phyloP scores from a whole-genome alignment of 345 rosid species.

The Euphorbia pulcherrima region DNA sequence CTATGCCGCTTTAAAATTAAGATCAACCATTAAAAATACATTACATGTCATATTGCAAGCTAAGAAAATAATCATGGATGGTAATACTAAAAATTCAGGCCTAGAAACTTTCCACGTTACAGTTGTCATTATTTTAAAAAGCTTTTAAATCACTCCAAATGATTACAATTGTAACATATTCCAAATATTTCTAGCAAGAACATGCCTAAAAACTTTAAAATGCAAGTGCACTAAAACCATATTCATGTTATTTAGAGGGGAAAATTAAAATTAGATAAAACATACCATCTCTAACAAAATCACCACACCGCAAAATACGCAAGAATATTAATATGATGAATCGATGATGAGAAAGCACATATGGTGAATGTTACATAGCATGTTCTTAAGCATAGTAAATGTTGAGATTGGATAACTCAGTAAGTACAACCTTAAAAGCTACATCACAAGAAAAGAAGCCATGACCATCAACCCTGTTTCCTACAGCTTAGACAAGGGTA shows the following conservation, averaged over 20 bases:
- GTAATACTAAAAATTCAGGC: too few relatives aligned
- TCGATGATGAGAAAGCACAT: constrained; percentile 1
- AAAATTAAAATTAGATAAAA: constrained; percentile 7
- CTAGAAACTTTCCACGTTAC: too few relatives aligned
- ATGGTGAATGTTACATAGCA: constrained; percentile 21
- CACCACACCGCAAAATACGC: constrained; percentile 56
- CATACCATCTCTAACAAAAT: constrained; percentile 90
- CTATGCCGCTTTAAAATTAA: neutral
- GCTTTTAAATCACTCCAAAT: neutral
- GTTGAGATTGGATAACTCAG: constrained; percentile 59
- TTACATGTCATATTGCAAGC: too few relatives aligned
- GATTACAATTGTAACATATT: neutral
- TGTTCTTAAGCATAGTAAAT: constrained; percentile 45
- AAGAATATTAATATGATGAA: constrained; percentile 33
- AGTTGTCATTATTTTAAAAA: too few relatives aligned
- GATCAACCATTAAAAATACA: neutral
- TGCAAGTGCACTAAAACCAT: neutral
- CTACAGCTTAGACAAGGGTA: constrained; percentile 94
- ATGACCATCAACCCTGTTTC: constrained; percentile 93
- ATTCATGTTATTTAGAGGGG: neutral
- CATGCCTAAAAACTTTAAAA: neutral
- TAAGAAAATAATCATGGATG: neutral
- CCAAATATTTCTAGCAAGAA: too few relatives aligned
- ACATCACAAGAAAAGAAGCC: constrained; percentile 97
- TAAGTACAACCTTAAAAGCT: constrained; percentile 98